These are phyloP conservation scores for Aeschynomene evenia DNA, from an alignment of 306 rosid species.

Conservation along the genomic window DNA sequence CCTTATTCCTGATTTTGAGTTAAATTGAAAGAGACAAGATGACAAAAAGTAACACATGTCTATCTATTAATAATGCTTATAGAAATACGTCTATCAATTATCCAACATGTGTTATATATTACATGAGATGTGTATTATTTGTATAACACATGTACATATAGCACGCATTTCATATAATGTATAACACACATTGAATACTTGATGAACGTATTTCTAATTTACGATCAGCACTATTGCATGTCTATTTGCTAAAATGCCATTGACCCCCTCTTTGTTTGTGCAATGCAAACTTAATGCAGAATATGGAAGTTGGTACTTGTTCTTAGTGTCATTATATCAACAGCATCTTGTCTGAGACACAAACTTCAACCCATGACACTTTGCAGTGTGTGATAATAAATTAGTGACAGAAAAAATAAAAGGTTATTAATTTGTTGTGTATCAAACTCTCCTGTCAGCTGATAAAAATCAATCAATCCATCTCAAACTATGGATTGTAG, in stretches of 20 bases:
- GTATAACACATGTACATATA: too few species aligned
- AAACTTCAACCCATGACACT: constrained; percentile 35
- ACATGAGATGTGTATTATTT: too few species aligned
- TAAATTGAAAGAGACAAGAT: background rate
- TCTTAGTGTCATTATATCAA: constrained; percentile 34
- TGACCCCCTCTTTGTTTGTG: constrained; percentile 6
- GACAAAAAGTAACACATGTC: constrained; percentile 14
- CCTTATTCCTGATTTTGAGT: background rate
- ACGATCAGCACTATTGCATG: too few species aligned
- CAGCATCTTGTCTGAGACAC: constrained; percentile 31
- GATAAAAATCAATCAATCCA: constrained; percentile 11
- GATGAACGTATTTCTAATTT: too few species aligned
- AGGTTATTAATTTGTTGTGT: background rate
- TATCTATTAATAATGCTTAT: too few species aligned
- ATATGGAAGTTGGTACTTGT: background rate
- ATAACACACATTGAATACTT: too few species aligned
- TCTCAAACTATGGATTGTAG: background rate
- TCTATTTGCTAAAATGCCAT: constrained; percentile 13
- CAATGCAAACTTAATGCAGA: background rate
- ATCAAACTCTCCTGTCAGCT: constrained; percentile 21
- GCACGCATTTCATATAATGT: too few species aligned
- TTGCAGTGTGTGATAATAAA: constrained; percentile 5
- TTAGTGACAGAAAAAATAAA: background rate
- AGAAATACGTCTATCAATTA: too few species aligned
- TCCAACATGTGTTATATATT: too few species aligned